Evolutionary conservation across 2,329 filamentous ascomycete species (phyloP).

Genomic region (Eurotiales sp.): DNA sequence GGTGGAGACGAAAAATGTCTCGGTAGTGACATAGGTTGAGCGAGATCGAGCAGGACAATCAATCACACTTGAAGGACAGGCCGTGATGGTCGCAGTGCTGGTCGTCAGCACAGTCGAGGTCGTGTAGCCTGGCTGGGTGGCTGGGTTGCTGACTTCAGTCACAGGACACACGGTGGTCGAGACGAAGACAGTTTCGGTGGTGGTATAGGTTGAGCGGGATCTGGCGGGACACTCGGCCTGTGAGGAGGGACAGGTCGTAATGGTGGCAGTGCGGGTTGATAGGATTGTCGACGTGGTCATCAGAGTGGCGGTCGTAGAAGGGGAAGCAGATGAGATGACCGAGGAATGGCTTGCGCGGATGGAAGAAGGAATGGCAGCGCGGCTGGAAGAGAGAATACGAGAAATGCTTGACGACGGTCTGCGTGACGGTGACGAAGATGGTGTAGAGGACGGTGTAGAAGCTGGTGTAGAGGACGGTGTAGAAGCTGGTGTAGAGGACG

Average conservation of each 20-base stretch:
- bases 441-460: too few species aligned
- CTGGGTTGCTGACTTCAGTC: background rate
- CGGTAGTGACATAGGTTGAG: background rate
- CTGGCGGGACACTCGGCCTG: background rate
- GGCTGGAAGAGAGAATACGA: too few species aligned
- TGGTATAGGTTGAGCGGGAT: background rate
- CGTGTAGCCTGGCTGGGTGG: background rate
- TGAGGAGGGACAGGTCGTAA: background rate
- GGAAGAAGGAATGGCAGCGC: too few species aligned
- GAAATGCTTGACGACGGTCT: too few species aligned
- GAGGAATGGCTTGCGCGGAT: too few species aligned
- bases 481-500: too few species aligned
- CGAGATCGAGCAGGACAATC: background rate
- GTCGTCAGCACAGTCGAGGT: background rate
- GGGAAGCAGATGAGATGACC: too few species aligned
- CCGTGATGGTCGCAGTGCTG: background rate
- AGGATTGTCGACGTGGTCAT: background rate
- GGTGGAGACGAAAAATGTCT: background rate
- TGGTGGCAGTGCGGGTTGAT: background rate
- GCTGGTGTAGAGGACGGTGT: too few species aligned
- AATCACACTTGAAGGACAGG: background rate
- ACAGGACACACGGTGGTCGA: background rate
- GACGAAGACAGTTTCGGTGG: background rate
- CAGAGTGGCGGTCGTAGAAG: too few species aligned
- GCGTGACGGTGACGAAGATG: too few species aligned